A percentile compares a stretch with the other conserved stretches of the same genome.
These are phyloP conservation scores for Clavispora santaluciae DNA, from an alignment of 805 yeast species.

Conservation along the genomic window DNA sequence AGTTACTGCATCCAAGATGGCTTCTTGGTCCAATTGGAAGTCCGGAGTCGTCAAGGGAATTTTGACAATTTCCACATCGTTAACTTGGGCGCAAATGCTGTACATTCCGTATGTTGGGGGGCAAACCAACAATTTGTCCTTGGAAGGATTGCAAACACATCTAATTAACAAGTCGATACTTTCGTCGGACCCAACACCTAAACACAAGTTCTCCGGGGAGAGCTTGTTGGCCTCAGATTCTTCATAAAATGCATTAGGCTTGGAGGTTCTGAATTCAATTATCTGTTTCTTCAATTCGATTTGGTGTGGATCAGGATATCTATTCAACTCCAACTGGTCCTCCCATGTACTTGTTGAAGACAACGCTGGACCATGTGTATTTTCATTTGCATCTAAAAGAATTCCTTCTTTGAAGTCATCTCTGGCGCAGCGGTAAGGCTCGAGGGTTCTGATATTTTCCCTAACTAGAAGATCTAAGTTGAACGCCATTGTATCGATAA, in stretches of 20 bases:
- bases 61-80: conserved; percentile 73
- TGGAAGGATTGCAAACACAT: conserved; percentile 76
- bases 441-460: conserved; percentile 76
- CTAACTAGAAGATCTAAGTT: conserved; percentile 60
- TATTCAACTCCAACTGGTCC: conserved; percentile 55
- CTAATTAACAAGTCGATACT: conserved; percentile 85
- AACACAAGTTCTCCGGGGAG: conserved; percentile 66
- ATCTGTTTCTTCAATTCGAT: conserved; percentile 65
- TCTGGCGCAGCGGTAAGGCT: conserved; percentile 95
- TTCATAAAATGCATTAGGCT: conserved; percentile 25
- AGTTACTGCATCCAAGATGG: conserved; percentile 46
- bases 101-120: conserved; percentile 99
- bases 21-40: conserved; percentile 53
- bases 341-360: conserved; percentile 42
- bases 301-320: conserved; percentile 98
- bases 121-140: conserved; percentile 75
- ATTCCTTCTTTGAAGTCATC: conserved; percentile 91
- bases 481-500: conserved; percentile 26
- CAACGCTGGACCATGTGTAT: conserved; percentile 85
- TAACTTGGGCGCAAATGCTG: conserved; percentile 81
- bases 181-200: conserved; percentile 98
- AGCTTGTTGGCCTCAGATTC: conserved; percentile 20
- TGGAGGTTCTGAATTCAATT: conserved; percentile 63
- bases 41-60: conserved; percentile 59
- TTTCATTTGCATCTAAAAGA: conserved; percentile 92